Evolutionary conservation across 2,329 filamentous ascomycete species (phyloP).

Genomic region (Microcyclospora pomicola): DNA sequence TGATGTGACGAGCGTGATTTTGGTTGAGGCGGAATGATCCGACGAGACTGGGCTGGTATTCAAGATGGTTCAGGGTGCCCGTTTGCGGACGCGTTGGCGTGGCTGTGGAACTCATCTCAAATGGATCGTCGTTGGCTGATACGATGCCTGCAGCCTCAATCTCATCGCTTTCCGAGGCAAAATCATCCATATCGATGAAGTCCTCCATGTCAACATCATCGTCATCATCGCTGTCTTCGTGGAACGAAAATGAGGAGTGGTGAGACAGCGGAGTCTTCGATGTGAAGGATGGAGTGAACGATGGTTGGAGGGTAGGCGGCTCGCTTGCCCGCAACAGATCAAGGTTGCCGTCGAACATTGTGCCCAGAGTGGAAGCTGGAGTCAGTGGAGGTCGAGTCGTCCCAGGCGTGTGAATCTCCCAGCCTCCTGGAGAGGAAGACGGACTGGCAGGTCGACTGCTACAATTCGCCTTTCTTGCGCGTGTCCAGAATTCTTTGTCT

Average conservation of each 20-base stretch:
- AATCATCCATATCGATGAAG: slow-evolving; percentile 15
- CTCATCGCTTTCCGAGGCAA: slow-evolving; percentile 21
- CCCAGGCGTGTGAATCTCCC: slow-evolving; percentile 7
- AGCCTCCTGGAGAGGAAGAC: slow-evolving; percentile 7
- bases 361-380: slow-evolving; percentile 20
- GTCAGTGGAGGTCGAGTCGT: slow-evolving; percentile 14
- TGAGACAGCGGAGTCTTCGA: slow-evolving; percentile 26
- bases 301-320: slow-evolving; percentile 37
- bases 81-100: neutral
- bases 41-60: slow-evolving; percentile 48
- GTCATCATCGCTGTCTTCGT: slow-evolving; percentile 9
- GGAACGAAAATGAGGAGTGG: slow-evolving; percentile 32
- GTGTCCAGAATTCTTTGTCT: slow-evolving; percentile 20
- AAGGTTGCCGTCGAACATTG: slow-evolving; percentile 22
- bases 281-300: slow-evolving; percentile 26
- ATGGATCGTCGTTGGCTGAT: slow-evolving; percentile 2
- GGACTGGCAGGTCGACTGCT: slow-evolving; percentile 19
- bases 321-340: slow-evolving; percentile 60
- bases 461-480: slow-evolving; percentile 11
- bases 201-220: slow-evolving; percentile 15
- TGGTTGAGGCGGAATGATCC: slow-evolving; percentile 59
- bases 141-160: slow-evolving; percentile 36
- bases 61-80: slow-evolving; percentile 49
- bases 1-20: slow-evolving; percentile 35
- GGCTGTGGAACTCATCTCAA: too few relatives aligned